Percentiles rank a stretch among this genome's conserved stretches.
These are phyloP conservation scores for Neovahlkampfia damariscottae DNA, from an alignment of 78 protist genomes.

Conservation along the genomic window DNA sequence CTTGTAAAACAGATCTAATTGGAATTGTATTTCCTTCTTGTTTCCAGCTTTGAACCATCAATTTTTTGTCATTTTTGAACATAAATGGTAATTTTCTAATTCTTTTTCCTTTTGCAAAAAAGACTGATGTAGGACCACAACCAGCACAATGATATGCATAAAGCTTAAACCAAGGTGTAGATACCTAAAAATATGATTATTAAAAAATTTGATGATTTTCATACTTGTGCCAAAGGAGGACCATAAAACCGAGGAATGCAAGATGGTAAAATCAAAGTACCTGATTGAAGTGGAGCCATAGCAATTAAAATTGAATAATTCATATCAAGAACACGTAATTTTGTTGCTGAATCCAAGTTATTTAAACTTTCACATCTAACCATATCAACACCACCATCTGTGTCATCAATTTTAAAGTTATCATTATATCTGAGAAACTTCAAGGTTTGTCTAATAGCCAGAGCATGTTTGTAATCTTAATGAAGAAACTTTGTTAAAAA, in stretches of 20 bases:
- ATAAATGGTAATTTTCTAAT: slow-evolving; percentile 34
- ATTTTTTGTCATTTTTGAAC: background rate
- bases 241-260: slow-evolving; percentile 40
- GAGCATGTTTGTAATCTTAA: slow-evolving; percentile 64
- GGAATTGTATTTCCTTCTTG: background rate
- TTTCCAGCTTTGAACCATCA: background rate
- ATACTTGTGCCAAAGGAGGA: slow-evolving; percentile 53
- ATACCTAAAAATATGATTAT: background rate
- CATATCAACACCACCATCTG: slow-evolving; percentile 14
- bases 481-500: too few relatives aligned
- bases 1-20: background rate
- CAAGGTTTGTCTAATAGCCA: slow-evolving; percentile 57
- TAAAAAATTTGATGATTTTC: slow-evolving; percentile 1
- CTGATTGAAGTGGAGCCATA: slow-evolving; percentile 65
- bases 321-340: slow-evolving; percentile 27
- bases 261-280: background rate
- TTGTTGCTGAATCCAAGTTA: slow-evolving; percentile 11
- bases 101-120: slow-evolving; percentile 47
- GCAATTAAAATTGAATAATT: slow-evolving; percentile 62
- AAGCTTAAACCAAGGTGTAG: slow-evolving; percentile 60
- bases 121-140: slow-evolving; percentile 49
- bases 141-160: slow-evolving; percentile 36
- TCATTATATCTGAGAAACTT: slow-evolving; percentile 30
- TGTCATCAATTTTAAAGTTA: background rate
- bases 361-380: slow-evolving; percentile 11